Conservation (phyloP, 2,329 filamentous ascomycete genomes). For the Ceratocystis cacaofunesta region DNA sequence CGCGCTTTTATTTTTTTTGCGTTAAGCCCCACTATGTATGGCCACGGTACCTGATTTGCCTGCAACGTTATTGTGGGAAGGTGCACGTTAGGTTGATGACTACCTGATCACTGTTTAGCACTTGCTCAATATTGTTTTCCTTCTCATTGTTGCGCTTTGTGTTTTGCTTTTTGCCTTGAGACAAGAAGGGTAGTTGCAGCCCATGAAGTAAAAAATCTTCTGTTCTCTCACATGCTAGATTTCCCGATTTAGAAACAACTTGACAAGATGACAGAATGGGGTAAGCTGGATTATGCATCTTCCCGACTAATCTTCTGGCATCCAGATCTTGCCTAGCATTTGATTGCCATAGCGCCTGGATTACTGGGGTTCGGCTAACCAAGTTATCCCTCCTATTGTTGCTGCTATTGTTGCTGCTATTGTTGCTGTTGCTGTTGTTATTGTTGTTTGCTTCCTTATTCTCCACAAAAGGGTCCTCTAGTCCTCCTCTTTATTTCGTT, state of each 20-base stretch:
- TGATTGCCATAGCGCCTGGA: no score
- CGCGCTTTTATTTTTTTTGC: neutral
- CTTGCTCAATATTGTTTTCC: neutral
- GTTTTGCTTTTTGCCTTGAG: neutral
- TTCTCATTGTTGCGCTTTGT: neutral
- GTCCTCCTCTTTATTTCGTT: neutral
- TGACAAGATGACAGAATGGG: constrained; percentile 1
- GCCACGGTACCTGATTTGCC: neutral
- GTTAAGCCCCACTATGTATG: neutral
- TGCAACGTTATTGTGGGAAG: neutral
- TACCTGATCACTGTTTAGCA: no score
- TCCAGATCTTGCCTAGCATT: no score
- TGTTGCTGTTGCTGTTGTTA: no score
- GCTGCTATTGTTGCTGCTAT: no score
- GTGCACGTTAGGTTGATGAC: neutral
- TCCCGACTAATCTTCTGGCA: neutral
- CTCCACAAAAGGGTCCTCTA: no score
- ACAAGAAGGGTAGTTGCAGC: neutral
- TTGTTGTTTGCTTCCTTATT: no score
- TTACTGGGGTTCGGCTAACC: no score
- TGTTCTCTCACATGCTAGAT: neutral
- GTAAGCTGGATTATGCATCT: neutral
- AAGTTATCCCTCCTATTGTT: no score
- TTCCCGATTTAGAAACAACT: neutral
- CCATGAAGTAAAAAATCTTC: neutral